Conservation (phyloP, 306 rosid species). For the Glycine soja region DNA sequence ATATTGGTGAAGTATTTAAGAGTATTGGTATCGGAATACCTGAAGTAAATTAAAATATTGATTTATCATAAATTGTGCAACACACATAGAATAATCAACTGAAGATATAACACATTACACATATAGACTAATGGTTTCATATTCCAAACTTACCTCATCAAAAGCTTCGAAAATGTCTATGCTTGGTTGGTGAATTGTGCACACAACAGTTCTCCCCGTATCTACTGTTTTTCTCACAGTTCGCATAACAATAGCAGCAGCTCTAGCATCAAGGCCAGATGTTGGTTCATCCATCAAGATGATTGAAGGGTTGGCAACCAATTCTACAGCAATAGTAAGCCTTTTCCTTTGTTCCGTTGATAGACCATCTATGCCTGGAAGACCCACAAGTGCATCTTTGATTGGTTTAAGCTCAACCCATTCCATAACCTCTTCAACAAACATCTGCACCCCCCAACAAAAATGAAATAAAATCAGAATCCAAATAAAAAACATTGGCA, state of each 20-base stretch:
- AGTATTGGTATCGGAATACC: too few relatives aligned
- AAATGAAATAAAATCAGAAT: not conserved
- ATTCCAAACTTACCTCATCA: slow-evolving; percentile 44
- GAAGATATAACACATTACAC: too few relatives aligned
- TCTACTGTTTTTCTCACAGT: slow-evolving; percentile 47
- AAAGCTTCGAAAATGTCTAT: slow-evolving; percentile 54
- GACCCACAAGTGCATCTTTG: slow-evolving; percentile 63
- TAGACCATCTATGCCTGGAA: slow-evolving; percentile 52
- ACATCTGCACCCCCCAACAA: slow-evolving; percentile 42
- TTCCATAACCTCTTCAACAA: slow-evolving; percentile 64
- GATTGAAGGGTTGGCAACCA: slow-evolving; percentile 59
- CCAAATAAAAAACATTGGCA: too few relatives aligned
- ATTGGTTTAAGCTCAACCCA: slow-evolving; percentile 58
- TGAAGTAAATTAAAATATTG: too few relatives aligned
- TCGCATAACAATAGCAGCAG: slow-evolving; percentile 56
- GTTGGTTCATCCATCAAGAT: slow-evolving; percentile 61
- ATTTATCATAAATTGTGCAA: too few relatives aligned
- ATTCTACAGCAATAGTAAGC: slow-evolving; percentile 65
- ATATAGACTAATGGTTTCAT: not conserved
- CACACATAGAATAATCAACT: too few relatives aligned
- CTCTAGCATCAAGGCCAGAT: slow-evolving; percentile 56
- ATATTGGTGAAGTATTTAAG: too few relatives aligned
- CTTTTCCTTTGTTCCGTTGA: slow-evolving; percentile 66
- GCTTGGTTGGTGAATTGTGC: slow-evolving; percentile 59
- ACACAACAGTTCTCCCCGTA: slow-evolving; percentile 52